Evolutionary conservation across 257 asterid species (phyloP).

Genomic region (Solanum sejunctum): DNA sequence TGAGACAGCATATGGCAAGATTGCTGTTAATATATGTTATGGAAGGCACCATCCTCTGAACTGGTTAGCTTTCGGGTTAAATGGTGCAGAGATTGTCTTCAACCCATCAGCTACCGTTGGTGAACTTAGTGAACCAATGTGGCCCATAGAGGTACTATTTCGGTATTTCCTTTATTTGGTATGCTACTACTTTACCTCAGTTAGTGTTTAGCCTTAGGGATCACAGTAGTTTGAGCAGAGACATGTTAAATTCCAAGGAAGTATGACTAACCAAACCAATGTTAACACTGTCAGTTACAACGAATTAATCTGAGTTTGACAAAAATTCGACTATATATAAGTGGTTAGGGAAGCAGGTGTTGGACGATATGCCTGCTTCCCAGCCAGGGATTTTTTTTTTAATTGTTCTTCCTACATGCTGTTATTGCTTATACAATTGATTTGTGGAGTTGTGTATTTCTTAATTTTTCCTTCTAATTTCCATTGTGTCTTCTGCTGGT

Average conservation of each 20-base stretch:
- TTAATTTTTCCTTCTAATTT: too few relatives aligned
- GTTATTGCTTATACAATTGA: too few relatives aligned
- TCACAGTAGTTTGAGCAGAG: background rate
- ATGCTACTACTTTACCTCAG: background rate
- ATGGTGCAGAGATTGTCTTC: conserved; percentile 91
- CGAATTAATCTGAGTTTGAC: background rate
- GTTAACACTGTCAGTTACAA: background rate
- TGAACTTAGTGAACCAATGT: conserved; percentile 98
- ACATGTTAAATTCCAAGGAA: background rate
- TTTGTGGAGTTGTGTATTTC: too few relatives aligned
- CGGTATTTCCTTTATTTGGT: background rate
- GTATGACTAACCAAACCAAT: background rate
- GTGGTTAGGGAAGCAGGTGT: too few relatives aligned
- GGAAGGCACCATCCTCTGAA: conserved; percentile 97
- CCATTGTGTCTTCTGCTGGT: too few relatives aligned
- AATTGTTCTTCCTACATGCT: too few relatives aligned
- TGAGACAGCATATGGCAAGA: conserved; percentile 82
- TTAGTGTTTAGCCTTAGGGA: background rate
- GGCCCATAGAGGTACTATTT: conserved; percentile 85
- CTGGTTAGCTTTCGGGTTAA: conserved; percentile 92
- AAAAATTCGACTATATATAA: background rate
- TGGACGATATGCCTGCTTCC: too few relatives aligned
- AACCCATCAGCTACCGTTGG: conserved; percentile 98
- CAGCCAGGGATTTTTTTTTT: too few relatives aligned
- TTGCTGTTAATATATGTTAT: conserved; percentile 88